A percentile compares a stretch with the other conserved stretches of the same genome.
Conservation (phyloP, 768 basidiomycete species). For the Rhodosporidiobolus odoratus region DNA sequence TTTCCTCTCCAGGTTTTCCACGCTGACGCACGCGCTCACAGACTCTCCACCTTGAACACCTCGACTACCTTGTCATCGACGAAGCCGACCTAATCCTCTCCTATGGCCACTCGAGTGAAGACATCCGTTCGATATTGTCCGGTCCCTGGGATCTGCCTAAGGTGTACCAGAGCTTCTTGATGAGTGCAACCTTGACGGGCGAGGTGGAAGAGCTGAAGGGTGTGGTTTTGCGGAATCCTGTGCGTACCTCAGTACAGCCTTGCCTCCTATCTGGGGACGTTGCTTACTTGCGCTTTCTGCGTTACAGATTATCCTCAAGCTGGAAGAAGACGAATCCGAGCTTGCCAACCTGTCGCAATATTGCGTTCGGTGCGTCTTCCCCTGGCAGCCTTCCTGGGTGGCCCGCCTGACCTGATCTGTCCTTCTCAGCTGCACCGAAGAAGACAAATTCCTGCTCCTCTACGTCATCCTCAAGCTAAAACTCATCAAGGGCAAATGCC, state of each 20-base stretch:
- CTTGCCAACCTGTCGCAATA: constrained; percentile 77
- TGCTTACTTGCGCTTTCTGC: background rate
- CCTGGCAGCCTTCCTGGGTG: background rate
- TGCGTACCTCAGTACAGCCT: constrained; percentile 49
- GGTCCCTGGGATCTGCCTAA: constrained; percentile 65
- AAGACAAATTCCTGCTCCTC: constrained; percentile 91
- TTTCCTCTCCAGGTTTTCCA: background rate
- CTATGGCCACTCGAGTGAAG: constrained; percentile 85
- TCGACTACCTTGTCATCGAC: constrained; percentile 89
- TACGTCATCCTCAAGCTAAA: constrained; percentile 96
- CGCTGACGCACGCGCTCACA: constrained; percentile 41
- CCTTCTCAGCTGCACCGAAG: constrained; percentile 68
- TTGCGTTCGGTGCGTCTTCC: constrained; percentile 59
- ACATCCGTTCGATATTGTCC: constrained; percentile 62
- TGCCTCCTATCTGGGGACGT: background rate
- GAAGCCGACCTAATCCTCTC: constrained; percentile 96
- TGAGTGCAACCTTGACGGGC: constrained; percentile 96
- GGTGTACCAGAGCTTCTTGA: constrained; percentile 84
- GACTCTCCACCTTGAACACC: constrained; percentile 60
- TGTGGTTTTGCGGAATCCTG: constrained; percentile 76
- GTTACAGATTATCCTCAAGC: constrained; percentile 69
- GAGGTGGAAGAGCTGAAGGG: constrained; percentile 90
- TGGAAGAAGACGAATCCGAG: constrained; percentile 83
- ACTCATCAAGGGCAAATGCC: constrained; percentile 90
- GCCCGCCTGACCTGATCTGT: background rate